phyloP scores from a whole-genome alignment of 768 basidiomycete species.

The Tylopilus felleus region DNA sequence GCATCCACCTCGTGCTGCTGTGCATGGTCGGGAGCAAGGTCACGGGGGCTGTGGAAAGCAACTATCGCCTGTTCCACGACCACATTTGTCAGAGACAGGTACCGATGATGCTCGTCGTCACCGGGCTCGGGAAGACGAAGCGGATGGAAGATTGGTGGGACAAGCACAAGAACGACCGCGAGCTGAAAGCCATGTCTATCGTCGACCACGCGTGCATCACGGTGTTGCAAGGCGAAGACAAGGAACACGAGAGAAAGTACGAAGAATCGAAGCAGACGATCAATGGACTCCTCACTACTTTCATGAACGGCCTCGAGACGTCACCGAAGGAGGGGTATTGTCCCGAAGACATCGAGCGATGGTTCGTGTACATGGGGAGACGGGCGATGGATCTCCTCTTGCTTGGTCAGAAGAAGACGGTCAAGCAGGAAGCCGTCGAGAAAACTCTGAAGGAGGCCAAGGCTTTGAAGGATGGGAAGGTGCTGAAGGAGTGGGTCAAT shows the following conservation, averaged over 20 bases:
- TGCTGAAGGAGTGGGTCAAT: slow-evolving; percentile 8
- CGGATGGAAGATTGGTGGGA: slow-evolving; percentile 36
- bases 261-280: slow-evolving; percentile 12
- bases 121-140: slow-evolving; percentile 35
- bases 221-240: slow-evolving; percentile 21
- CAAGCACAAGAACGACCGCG: slow-evolving; percentile 12
- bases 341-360: slow-evolving; percentile 7
- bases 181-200: slow-evolving; percentile 10
- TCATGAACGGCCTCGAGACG: slow-evolving; percentile 1
- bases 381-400: slow-evolving; percentile 14
- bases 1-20: slow-evolving; percentile 40
- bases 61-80: slow-evolving; percentile 37
- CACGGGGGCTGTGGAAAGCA: slow-evolving; percentile 31
- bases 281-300: slow-evolving; percentile 11
- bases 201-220: slow-evolving; percentile 30
- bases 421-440: slow-evolving; percentile 12
- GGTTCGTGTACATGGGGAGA: slow-evolving; percentile 19
- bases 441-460: slow-evolving; percentile 13
- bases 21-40: slow-evolving; percentile 39
- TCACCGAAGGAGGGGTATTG: background rate
- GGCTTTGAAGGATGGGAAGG: slow-evolving; percentile 7
- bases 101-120: slow-evolving; percentile 36
- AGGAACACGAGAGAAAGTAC: slow-evolving; percentile 17
- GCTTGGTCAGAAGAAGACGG: background rate
- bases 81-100: slow-evolving; percentile 36